Percentiles rank a stretch among this genome's conserved stretches.
Evolutionary conservation across 2,329 filamentous ascomycete genomes (phyloP).

Genomic region (Esteya vermicola): DNA sequence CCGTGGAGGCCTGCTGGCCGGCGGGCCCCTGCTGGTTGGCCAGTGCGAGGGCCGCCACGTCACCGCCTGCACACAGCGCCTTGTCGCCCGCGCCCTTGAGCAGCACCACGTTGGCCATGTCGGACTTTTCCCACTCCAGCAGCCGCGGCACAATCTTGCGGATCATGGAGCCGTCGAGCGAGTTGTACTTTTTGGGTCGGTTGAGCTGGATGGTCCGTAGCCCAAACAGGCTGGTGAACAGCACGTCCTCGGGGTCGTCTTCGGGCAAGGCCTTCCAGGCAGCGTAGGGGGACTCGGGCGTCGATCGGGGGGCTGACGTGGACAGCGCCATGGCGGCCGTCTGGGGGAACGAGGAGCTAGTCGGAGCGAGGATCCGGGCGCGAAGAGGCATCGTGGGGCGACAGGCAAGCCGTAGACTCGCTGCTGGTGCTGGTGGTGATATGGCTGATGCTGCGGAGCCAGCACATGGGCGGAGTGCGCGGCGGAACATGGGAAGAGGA

Average conservation of each 20-base stretch:
- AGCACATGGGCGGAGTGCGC: conserved; percentile 37
- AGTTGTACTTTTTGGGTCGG: conserved; percentile 80
- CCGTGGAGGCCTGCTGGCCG: conserved; percentile 60
- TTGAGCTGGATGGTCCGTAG: conserved; percentile 89
- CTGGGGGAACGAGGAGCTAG: no score
- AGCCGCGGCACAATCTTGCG: conserved; percentile 84
- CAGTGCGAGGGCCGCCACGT: conserved; percentile 65
- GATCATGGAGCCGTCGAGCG: conserved; percentile 87
- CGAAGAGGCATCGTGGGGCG: conserved; percentile 59
- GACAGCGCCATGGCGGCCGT: conserved; percentile 24
- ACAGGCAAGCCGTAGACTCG: background rate
- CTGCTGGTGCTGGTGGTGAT: conserved; percentile 20
- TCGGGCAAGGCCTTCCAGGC: conserved; percentile 44
- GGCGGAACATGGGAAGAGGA: conserved; percentile 42
- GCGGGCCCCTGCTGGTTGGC: conserved; percentile 54
- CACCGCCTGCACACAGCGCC: conserved; percentile 87
- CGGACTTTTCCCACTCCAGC: conserved; percentile 87
- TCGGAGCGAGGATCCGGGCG: conserved; percentile 57
- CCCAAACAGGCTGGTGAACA: conserved; percentile 81
- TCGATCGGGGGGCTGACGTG: conserved; percentile 13
- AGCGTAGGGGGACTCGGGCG: no score
- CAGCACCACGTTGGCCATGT: conserved; percentile 83
- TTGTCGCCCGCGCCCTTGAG: conserved; percentile 78
- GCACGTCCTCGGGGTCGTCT: conserved; percentile 78
- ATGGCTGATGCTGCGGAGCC: conserved; percentile 35